phyloP scores from a whole-genome alignment of 2,329 filamentous ascomycete genomes.

The Cladophialophora psammophila region DNA sequence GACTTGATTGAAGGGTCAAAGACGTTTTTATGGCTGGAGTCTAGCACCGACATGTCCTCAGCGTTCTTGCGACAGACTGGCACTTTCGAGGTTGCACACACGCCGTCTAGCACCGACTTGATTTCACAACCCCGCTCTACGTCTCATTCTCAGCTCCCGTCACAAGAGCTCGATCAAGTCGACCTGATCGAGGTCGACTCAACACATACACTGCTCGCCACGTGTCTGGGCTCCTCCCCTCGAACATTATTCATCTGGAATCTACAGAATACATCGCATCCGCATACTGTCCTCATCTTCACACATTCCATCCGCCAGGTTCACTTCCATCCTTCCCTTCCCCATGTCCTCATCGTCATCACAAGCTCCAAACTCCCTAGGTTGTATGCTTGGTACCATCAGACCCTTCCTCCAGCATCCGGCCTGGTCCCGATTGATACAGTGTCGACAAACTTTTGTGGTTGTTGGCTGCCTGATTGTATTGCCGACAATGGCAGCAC shows the following conservation, averaged over 20 bases:
- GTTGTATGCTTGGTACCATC: constrained; percentile 34
- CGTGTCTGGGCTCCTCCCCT: constrained; percentile 24
- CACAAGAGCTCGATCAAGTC: constrained; percentile 11
- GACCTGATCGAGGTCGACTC: constrained; percentile 30
- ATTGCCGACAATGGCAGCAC: not conserved
- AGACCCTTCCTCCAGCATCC: constrained; percentile 18
- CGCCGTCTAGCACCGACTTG: constrained; percentile 1
- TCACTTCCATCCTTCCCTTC: constrained; percentile 32
- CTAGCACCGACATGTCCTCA: not conserved
- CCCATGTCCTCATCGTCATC: constrained; percentile 34
- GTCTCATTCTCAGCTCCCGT: constrained; percentile 3
- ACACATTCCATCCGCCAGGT: constrained; percentile 30
- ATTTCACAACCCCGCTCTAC: constrained; percentile 1
- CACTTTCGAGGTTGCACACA: constrained; percentile 26
- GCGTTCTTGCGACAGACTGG: constrained; percentile 28
- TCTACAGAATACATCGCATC: constrained; percentile 6
- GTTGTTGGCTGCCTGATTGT: constrained; percentile 29
- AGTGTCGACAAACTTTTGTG: constrained; percentile 25
- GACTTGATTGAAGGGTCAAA: constrained; percentile 31
- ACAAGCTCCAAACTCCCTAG: constrained; percentile 26
- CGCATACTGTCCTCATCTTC: constrained; percentile 30
- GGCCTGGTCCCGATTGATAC: constrained; percentile 24
- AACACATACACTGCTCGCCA: constrained; percentile 31
- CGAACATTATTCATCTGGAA: constrained; percentile 37
- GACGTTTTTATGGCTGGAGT: constrained; percentile 38